Base-by-base conservation (phyloP, 768 basidiomycete genomes). In the Phylloporus sp. region DNA sequence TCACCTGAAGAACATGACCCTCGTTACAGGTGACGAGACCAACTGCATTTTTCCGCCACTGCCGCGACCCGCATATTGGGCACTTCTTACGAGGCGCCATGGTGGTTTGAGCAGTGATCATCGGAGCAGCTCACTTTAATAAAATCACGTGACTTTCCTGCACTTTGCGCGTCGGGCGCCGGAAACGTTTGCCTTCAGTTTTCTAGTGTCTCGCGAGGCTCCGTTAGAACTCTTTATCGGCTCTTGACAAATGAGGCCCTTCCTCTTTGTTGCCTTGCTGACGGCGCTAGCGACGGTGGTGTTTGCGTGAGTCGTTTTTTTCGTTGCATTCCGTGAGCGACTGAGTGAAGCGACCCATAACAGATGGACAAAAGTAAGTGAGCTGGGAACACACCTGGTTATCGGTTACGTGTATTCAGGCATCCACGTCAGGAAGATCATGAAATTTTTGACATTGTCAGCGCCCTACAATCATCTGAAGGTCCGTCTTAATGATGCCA, bases 391-490 rank as follows among this genome's bases (percentile, higher is more conserved):
- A 18, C 22, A 20, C n/a, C 36, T 48, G 17, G 11, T 37, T 38
- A 27, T 28, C 43, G 20, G 42, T 51, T 11, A n/a, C 50, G 52
- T n/a, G 44, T 35, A 49, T 28, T 49, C 42, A 44, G 23, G 43
- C 37, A 26, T 32, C 6, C 15, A 14, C 36, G 32, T 48, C 54
- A 92, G 86, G 87, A 94, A 69, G 93, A 97, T 70, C 79, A 96
- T 72, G 93, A 97, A 67, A 94, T 97, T 29, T 97, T 97, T 61
- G 94, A 96, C 69, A 76, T 96, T 13, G 92, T 95, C 48, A 78
- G 79, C 52, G 87, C 78, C 17, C 64, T 97, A 18, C 84, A 94
- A 66, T 72, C 71, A 4, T 72, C 89, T 3, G 94, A 96, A 73
- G 92, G 92, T 74, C 42, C 42, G 70, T 61, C 35, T 44, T 17